Conservation (phyloP, 805 yeast species). For the Yamadazyma phyllophila region DNA sequence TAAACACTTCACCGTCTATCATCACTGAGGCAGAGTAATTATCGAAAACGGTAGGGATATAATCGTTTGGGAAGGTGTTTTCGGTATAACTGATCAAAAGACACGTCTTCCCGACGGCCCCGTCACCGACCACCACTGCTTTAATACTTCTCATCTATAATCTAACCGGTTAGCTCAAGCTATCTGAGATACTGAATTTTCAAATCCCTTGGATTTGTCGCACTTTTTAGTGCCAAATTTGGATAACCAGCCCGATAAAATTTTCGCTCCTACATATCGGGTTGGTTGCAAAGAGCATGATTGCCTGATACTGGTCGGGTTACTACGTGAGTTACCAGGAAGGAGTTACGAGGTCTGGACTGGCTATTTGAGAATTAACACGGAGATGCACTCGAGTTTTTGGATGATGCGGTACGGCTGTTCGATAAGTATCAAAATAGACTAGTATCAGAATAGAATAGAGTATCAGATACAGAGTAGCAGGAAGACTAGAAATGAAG, state of each 20-base stretch:
- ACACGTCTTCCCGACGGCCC: constrained; percentile 94
- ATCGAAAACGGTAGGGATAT: constrained; percentile 92
- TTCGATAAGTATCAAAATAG: no score
- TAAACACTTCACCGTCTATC: constrained; percentile 77
- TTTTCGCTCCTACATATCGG: not conserved
- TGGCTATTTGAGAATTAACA: no score
- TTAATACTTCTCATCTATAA: constrained; percentile 73
- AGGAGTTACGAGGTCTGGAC: no score
- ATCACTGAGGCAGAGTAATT: constrained; percentile 85
- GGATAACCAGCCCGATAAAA: not conserved
- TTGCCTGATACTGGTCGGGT: no score
- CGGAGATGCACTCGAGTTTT: no score
- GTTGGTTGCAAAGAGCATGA: not conserved
- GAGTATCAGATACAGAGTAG: no score
- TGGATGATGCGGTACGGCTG: no score
- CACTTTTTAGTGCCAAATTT: not conserved
- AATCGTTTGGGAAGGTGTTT: constrained; percentile 89
- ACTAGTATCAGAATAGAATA: no score
- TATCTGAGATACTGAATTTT: not conserved
- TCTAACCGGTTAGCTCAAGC: not conserved
- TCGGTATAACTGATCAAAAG: constrained; percentile 85
- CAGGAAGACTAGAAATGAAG: no score
- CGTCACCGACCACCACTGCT: constrained; percentile 94
- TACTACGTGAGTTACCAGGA: no score
- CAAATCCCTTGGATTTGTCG: not conserved